phyloP scores from a whole-genome alignment of 768 basidiomycete species.

The Calocybe gangraenosa region DNA sequence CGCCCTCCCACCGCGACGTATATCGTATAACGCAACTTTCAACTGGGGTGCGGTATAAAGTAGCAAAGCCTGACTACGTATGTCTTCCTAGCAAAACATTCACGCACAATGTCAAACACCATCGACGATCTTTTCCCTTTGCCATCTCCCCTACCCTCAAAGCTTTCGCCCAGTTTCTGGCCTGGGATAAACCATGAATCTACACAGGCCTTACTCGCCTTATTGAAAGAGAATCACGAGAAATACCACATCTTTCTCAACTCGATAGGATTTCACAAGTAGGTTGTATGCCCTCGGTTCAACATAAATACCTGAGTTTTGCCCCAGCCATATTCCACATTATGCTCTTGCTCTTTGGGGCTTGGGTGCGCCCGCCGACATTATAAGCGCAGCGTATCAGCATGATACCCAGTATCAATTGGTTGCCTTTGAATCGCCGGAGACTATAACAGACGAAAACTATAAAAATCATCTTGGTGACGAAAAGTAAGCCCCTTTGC shows the following conservation, averaged over 20 bases:
- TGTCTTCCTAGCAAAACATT: too few species aligned
- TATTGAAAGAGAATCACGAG: slow-evolving; percentile 46
- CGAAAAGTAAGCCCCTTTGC: slow-evolving; percentile 32
- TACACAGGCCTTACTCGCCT: slow-evolving; percentile 20
- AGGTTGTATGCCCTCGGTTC: not conserved
- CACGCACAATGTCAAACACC: not conserved
- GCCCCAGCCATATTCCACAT: slow-evolving; percentile 23
- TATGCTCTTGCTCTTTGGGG: slow-evolving; percentile 17
- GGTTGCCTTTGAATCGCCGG: slow-evolving; percentile 35
- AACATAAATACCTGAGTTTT: not conserved
- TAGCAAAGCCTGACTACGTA: too few species aligned
- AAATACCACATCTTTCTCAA: slow-evolving; percentile 48
- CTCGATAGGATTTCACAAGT: slow-evolving; percentile 48
- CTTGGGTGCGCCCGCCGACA: slow-evolving; percentile 15
- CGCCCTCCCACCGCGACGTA: too few species aligned
- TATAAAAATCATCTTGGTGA: slow-evolving; percentile 53
- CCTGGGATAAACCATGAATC: slow-evolving; percentile 32
- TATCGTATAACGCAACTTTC: too few species aligned
- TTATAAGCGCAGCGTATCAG: slow-evolving; percentile 33
- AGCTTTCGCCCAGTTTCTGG: slow-evolving; percentile 24
- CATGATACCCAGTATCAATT: slow-evolving; percentile 27
- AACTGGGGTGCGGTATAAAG: too few species aligned
- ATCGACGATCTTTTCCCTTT: slow-evolving; percentile 24
- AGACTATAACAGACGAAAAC: slow-evolving; percentile 38
- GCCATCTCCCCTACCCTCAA: slow-evolving; percentile 22